Percentiles rank a stretch among this genome's conserved stretches.
These are phyloP conservation scores for Melocanna baccifera DNA, from an alignment of 176 grass and related monocot genomes.

Conservation along the genomic window DNA sequence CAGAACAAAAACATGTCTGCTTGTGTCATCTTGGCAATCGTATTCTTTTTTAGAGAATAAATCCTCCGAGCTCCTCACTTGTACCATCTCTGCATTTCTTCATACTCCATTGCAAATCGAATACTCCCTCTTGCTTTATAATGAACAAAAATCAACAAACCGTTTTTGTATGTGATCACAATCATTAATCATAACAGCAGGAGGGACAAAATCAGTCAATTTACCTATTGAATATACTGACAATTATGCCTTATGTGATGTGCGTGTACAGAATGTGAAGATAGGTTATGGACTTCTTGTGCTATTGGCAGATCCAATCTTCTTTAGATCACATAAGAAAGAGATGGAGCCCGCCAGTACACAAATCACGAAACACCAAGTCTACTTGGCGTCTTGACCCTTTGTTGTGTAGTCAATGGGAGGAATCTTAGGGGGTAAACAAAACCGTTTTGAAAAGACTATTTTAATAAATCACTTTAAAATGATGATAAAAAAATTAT, in stretches of 20 bases:
- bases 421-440: neutral
- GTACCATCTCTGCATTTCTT: neutral
- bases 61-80: neutral
- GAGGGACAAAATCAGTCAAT: neutral
- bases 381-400: neutral
- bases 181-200: constrained; percentile 1
- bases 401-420: neutral
- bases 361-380: neutral
- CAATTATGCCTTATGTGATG: neutral
- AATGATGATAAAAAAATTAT: too few species aligned
- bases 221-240: neutral
- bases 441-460: too few species aligned
- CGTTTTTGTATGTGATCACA: neutral
- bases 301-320: neutral
- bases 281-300: neutral
- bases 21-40: neutral
- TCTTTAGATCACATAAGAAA: neutral
- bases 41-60: neutral
- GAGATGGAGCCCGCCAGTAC: neutral
- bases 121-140: neutral
- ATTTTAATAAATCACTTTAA: too few species aligned
- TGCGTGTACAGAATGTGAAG: constrained; percentile 24
- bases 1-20: constrained; percentile 1
- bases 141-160: neutral
- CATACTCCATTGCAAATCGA: neutral